Conservation (phyloP, 345 rosid species). For the Lepidium didymum region DNA sequence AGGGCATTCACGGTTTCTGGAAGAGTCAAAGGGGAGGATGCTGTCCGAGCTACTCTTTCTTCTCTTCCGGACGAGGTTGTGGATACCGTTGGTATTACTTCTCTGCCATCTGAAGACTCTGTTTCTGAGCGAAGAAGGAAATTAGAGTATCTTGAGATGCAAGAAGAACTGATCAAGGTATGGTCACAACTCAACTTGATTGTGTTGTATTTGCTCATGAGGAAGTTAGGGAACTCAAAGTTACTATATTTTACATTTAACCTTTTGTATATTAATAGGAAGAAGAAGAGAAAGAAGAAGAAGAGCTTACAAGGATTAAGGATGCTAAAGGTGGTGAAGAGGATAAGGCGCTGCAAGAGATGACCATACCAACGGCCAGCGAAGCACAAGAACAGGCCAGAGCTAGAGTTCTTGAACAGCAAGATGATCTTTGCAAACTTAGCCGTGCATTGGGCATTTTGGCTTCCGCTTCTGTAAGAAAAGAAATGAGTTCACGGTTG, state of each 20-base stretch:
- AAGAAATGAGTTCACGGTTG: conserved; percentile 10
- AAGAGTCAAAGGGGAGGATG: conserved; percentile 79
- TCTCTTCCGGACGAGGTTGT: conserved; percentile 97
- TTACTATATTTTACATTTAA: background rate
- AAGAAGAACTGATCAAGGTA: conserved; percentile 93
- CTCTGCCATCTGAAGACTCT: conserved; percentile 88
- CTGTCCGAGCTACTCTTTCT: conserved; percentile 82
- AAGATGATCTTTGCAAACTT: conserved; percentile 70
- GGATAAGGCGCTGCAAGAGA: conserved; percentile 82
- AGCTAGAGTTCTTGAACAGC: conserved; percentile 62
- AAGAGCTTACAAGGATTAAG: conserved; percentile 56
- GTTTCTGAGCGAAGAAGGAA: conserved; percentile 90
- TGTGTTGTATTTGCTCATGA: conserved; percentile 3
- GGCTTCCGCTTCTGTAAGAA: conserved; percentile 90
- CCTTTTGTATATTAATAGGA: conserved; percentile 37
- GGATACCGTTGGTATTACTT: conserved; percentile 79
- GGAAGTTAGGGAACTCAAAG: background rate
- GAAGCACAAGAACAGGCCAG: conserved; percentile 75
- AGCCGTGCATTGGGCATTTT: conserved; percentile 84
- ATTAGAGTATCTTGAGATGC: conserved; percentile 85
- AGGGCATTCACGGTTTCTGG: conserved; percentile 86
- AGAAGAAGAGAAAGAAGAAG: conserved; percentile 81
- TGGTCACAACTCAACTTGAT: conserved; percentile 3
- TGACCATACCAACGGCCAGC: conserved; percentile 47
- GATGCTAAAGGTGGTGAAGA: conserved; percentile 47